Conservation (phyloP, 371 early-diverging fungal genomes). For the Caulochytrium protostelioides region DNA sequence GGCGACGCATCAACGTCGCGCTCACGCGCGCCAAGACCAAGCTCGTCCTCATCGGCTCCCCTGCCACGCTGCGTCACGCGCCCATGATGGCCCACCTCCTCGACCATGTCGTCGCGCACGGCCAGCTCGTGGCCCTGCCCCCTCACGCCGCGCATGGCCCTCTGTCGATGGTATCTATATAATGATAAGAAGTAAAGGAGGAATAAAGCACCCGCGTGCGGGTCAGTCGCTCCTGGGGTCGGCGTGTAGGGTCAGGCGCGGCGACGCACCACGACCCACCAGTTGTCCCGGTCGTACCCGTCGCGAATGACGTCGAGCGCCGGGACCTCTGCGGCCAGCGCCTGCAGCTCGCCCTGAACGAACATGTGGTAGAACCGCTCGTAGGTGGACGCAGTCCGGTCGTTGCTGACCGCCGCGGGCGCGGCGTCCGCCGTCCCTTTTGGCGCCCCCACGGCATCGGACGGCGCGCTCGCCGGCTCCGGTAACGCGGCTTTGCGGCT, state of each 20-base stretch:
- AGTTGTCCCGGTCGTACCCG: slow-evolving; percentile 86
- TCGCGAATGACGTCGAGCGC: slow-evolving; percentile 22
- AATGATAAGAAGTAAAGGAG: too few species aligned
- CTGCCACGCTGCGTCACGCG: slow-evolving; percentile 24
- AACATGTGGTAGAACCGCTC: slow-evolving; percentile 94
- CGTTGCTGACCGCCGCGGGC: slow-evolving; percentile 8
- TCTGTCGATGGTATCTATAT: too few species aligned
- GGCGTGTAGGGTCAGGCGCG: neutral
- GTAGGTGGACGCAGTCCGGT: too few species aligned
- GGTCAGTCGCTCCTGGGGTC: neutral
- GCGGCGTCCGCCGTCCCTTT: slow-evolving; percentile 13
- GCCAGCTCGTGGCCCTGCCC: neutral
- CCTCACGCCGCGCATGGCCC: neutral
- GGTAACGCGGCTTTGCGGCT: neutral
- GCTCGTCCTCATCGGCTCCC: slow-evolving; percentile 74
- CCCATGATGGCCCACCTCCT: neutral
- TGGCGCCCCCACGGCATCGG: too few species aligned
- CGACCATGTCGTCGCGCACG: neutral
- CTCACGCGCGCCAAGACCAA: slow-evolving; percentile 81
- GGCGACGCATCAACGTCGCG: slow-evolving; percentile 93
- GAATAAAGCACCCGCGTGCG: too few species aligned
- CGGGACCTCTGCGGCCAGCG: slow-evolving; percentile 20
- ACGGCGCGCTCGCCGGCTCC: too few species aligned
- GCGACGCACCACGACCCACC: slow-evolving; percentile 31
- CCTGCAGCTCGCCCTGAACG: slow-evolving; percentile 59